A percentile compares a stretch with the other conserved stretches of the same genome.
Conservation (phyloP, 2,329 filamentous ascomycete genomes). For the Paecilomyces fulvus region DNA sequence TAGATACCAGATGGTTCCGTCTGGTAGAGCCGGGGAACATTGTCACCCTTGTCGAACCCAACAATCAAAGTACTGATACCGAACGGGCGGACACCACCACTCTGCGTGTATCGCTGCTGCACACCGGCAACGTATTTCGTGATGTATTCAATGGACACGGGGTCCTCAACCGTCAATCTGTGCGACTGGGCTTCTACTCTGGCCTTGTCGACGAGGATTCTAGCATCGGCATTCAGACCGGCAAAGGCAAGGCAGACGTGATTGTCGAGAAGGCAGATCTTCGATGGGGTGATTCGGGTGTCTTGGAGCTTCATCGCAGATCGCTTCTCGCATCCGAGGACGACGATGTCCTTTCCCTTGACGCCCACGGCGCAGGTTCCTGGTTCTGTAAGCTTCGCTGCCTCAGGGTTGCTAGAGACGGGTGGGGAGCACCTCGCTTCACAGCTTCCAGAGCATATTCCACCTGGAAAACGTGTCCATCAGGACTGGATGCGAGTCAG, state of each 20-base stretch:
- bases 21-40: constrained; percentile 85
- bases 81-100: constrained; percentile 95
- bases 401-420: background rate
- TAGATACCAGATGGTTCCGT: constrained; percentile 99
- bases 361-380: constrained; percentile 97
- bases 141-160: constrained; percentile 97
- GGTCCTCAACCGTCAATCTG: constrained; percentile 92
- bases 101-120: constrained; percentile 98
- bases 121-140: constrained; percentile 98
- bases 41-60: constrained; percentile 92
- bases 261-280: constrained; percentile 91
- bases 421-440: constrained; percentile 67
- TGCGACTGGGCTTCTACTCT: constrained; percentile 95
- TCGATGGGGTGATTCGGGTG: constrained; percentile 96
- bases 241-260: constrained; percentile 97
- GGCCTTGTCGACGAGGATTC: constrained; percentile 97
- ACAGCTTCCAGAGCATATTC: constrained; percentile 99
- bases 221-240: constrained; percentile 92
- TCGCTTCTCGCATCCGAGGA: constrained; percentile 95
- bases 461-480: constrained; percentile 99
- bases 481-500: constrained; percentile 64
- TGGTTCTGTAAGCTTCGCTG: constrained; percentile 26
- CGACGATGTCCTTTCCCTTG: constrained; percentile 89
- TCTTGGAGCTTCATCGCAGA: constrained; percentile 99
- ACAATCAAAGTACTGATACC: constrained; percentile 97